A percentile compares a stretch with the other conserved stretches of the same genome.
Evolutionary conservation across 2,329 filamentous ascomycete genomes (phyloP).

Genomic region (Xylariaceae sp.): DNA sequence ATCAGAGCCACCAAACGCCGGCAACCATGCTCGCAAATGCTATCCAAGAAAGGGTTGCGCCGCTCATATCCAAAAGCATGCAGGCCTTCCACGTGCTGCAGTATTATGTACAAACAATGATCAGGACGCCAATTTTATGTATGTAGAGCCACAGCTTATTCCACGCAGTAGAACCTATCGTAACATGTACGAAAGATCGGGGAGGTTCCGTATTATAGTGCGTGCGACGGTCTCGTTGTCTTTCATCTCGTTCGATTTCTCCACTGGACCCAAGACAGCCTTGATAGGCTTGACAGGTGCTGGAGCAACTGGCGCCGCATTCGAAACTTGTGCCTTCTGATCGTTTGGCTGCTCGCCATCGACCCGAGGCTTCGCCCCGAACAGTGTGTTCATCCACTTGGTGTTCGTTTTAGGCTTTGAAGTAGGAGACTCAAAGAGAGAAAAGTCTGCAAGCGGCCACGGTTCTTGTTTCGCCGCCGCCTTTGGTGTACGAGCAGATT

Average conservation of each 20-base stretch:
- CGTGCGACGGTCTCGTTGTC: slow-evolving; percentile 30
- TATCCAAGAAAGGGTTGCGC: slow-evolving; percentile 12
- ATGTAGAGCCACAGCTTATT: too few species aligned
- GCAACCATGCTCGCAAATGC: slow-evolving; percentile 12
- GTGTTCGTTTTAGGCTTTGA: slow-evolving; percentile 2
- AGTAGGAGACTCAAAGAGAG: slow-evolving; percentile 10
- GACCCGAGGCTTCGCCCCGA: too few species aligned
- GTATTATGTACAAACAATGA: too few species aligned
- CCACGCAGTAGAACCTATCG: slow-evolving; percentile 19
- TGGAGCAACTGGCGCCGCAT: too few species aligned
- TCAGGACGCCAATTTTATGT: too few species aligned
- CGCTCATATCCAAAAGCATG: too few species aligned
- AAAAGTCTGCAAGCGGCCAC: slow-evolving; percentile 10
- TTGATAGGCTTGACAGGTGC: slow-evolving; percentile 1
- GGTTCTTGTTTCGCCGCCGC: slow-evolving; percentile 5
- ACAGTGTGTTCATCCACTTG: too few species aligned
- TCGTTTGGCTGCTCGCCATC: too few species aligned
- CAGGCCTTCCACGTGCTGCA: too few species aligned
- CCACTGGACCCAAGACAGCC: slow-evolving; percentile 11
- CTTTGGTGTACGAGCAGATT: slow-evolving; percentile 6
- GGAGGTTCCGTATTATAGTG: slow-evolving; percentile 33
- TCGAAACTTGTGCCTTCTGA: too few species aligned
- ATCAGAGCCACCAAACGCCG: slow-evolving; percentile 10
- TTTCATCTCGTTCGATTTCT: slow-evolving; percentile 3
- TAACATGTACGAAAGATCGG: slow-evolving; percentile 44